A percentile compares a stretch with the other conserved stretches of the same genome.
Evolutionary conservation across 805 yeast species (phyloP).

Genomic region (Kodamaea jinghongensis): DNA sequence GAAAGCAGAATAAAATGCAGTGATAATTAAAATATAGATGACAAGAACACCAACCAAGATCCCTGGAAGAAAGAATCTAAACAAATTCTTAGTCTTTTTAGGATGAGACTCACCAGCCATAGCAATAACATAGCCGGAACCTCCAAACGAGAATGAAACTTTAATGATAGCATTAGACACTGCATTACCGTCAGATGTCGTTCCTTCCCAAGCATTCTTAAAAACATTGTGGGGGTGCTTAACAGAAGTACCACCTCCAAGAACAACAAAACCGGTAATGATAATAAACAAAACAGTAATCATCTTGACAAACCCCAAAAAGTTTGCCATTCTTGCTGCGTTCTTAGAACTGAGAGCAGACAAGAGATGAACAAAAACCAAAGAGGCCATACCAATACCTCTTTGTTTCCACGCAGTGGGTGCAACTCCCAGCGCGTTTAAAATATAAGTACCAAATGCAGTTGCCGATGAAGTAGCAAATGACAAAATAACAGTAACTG

Average conservation of each 20-base stretch:
- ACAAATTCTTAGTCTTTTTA: constrained; percentile 24
- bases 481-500: constrained; percentile 35
- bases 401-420: constrained; percentile 34
- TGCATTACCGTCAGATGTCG: constrained; percentile 41
- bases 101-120: constrained; percentile 32
- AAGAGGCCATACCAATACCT: constrained; percentile 33
- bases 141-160: constrained; percentile 45
- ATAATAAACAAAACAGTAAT: constrained; percentile 31
- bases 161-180: constrained; percentile 44
- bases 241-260: constrained; percentile 34
- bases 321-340: constrained; percentile 28
- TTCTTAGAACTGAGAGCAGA: constrained; percentile 25
- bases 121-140: constrained; percentile 38
- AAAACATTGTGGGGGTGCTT: constrained; percentile 31
- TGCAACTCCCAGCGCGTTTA: constrained; percentile 29
- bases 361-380: constrained; percentile 22
- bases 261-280: constrained; percentile 34
- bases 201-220: constrained; percentile 36
- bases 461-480: constrained; percentile 35
- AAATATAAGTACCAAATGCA: constrained; percentile 35
- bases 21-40: constrained; percentile 30
- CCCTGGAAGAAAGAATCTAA: constrained; percentile 26
- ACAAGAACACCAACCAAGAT: constrained; percentile 30
- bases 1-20: constrained; percentile 33
- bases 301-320: constrained; percentile 35